Conservation (phyloP, 768 basidiomycete species). For the Russula virescens region DNA sequence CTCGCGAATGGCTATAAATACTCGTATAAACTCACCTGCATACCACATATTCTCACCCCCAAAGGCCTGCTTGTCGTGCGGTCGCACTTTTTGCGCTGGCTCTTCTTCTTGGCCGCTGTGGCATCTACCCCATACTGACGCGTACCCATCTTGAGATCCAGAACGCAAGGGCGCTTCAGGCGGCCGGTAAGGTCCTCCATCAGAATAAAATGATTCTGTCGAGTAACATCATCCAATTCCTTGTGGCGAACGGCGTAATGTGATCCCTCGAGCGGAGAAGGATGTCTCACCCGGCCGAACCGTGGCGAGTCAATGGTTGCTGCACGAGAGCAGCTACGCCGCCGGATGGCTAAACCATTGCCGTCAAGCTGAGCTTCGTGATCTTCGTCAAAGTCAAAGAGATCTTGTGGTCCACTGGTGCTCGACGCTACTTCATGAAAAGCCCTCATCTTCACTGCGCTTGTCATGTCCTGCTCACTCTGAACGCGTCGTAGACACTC, state of each 20-base stretch:
- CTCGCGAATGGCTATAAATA: background rate
- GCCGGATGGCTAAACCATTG: constrained; percentile 24
- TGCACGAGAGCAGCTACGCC: constrained; percentile 41
- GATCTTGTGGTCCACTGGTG: background rate
- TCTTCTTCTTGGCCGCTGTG: constrained; percentile 87
- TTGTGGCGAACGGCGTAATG: constrained; percentile 30
- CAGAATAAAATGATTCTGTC: constrained; percentile 96
- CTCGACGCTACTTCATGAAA: constrained; percentile 17
- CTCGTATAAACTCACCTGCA: constrained; percentile 71
- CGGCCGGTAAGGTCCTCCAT: constrained; percentile 98
- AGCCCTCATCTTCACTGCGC: constrained; percentile 27
- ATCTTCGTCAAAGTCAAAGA: constrained; percentile 25
- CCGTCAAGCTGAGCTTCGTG: constrained; percentile 18
- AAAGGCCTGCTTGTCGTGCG: constrained; percentile 86
- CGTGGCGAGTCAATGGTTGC: constrained; percentile 25
- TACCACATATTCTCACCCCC: constrained; percentile 93
- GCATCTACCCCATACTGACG: constrained; percentile 98
- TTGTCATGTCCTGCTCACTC: constrained; percentile 51
- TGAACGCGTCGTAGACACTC: constrained; percentile 55
- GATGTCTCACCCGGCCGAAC: constrained; percentile 12
- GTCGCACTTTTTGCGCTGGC: constrained; percentile 98
- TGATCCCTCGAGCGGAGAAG: constrained; percentile 18
- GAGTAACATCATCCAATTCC: constrained; percentile 49
- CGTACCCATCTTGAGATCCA: constrained; percentile 99
- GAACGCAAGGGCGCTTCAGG: constrained; percentile 86